Conservation (phyloP, 2,329 filamentous ascomycete genomes). For the Hypoxylon sp. region DNA sequence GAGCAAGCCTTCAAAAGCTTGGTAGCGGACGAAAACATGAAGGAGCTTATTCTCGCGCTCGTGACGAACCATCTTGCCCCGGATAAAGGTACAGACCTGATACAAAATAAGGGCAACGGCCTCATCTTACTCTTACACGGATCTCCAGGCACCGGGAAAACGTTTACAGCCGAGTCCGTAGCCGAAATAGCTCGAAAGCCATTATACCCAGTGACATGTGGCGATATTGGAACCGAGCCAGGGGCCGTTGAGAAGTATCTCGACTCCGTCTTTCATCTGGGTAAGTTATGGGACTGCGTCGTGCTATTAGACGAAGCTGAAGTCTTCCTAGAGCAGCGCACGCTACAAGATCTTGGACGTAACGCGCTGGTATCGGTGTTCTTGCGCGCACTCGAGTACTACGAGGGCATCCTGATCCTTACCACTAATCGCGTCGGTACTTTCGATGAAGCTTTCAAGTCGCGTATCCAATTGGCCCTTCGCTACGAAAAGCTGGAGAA, state of each 20-base stretch:
- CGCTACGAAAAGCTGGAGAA: slow-evolving; percentile 29
- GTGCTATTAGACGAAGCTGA: slow-evolving; percentile 22
- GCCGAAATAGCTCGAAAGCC: slow-evolving; percentile 41
- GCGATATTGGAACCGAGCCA: slow-evolving; percentile 44
- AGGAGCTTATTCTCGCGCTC: neutral
- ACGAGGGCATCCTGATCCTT: slow-evolving; percentile 54
- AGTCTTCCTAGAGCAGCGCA: slow-evolving; percentile 36
- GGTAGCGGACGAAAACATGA: neutral
- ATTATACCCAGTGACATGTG: slow-evolving; percentile 42
- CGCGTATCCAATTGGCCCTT: slow-evolving; percentile 29
- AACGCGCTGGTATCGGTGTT: slow-evolving; percentile 48
- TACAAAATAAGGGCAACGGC: slow-evolving; percentile 1
- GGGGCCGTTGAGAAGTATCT: slow-evolving; percentile 43
- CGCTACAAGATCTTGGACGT: slow-evolving; percentile 31
- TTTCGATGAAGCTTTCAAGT: slow-evolving; percentile 38
- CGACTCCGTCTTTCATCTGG: slow-evolving; percentile 35
- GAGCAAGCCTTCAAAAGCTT: neutral
- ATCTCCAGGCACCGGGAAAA: neutral
- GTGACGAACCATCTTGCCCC: neutral
- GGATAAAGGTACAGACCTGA: neutral
- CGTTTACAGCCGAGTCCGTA: slow-evolving; percentile 38
- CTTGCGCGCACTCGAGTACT: slow-evolving; percentile 55
- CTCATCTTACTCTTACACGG: neutral
- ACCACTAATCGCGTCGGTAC: slow-evolving; percentile 52
- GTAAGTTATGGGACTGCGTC: slow-evolving; percentile 44